A percentile compares a stretch with the other conserved stretches of the same genome.
Evolutionary conservation across 202 grass and related monocot genomes (phyloP).

Genomic region (Panicum virgatum): DNA sequence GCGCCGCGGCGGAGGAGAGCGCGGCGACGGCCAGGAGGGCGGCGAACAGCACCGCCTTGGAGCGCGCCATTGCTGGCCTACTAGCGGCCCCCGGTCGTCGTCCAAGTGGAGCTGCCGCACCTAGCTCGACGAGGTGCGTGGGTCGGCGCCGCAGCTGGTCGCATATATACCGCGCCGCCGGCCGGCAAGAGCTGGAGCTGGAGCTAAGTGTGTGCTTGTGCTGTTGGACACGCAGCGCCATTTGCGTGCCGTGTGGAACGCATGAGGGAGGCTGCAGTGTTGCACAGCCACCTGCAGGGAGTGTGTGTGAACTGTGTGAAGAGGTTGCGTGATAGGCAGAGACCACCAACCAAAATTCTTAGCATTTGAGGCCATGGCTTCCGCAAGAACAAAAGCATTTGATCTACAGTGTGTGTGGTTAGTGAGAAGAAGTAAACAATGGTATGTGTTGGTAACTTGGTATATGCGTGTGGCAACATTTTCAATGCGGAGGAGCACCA

Average conservation of each 20-base stretch:
- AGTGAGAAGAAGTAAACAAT: background rate
- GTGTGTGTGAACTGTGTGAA: background rate
- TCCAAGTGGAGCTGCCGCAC: no score
- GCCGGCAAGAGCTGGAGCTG: background rate
- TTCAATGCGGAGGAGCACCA: no score
- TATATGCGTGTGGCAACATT: no score
- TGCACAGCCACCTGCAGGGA: background rate
- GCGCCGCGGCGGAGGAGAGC: background rate
- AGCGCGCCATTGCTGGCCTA: background rate
- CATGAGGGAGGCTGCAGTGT: slow-evolving; percentile 12
- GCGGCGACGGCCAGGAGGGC: slow-evolving; percentile 17
- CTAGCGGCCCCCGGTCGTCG: background rate
- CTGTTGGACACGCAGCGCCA: background rate
- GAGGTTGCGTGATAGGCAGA: no score
- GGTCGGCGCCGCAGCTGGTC: background rate
- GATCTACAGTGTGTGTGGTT: background rate
- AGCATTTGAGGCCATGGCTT: background rate
- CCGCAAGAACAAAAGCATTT: background rate
- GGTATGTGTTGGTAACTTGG: background rate
- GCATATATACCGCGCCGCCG: slow-evolving; percentile 3
- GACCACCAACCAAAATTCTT: background rate
- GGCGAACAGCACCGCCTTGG: slow-evolving; percentile 13
- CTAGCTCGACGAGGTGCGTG: background rate
- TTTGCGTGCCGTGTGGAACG: background rate
- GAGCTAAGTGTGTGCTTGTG: background rate